phyloP scores from a whole-genome alignment of 2,329 filamentous ascomycete genomes.

The Magnaporthiopsis rhizophila region DNA sequence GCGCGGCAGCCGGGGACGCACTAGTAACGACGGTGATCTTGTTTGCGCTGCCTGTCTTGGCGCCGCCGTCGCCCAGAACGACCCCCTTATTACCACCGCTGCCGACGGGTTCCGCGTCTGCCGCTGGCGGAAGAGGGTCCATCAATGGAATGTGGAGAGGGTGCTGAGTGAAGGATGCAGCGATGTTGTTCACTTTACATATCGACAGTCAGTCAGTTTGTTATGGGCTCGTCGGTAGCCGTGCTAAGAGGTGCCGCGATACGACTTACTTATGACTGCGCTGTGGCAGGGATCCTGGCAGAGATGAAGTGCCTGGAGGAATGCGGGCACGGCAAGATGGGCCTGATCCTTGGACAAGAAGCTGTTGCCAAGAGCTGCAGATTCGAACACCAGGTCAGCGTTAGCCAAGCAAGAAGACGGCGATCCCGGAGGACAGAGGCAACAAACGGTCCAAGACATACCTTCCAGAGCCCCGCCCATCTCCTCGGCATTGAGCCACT shows the following conservation, averaged over 20 bases:
- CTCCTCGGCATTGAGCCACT: constrained; percentile 63
- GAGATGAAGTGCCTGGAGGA: constrained; percentile 72
- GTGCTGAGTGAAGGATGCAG: constrained; percentile 65
- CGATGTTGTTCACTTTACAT: constrained; percentile 66
- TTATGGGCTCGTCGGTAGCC: neutral
- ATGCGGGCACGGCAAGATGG: constrained; percentile 77
- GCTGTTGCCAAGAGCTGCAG: constrained; percentile 61
- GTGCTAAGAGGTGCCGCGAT: no score
- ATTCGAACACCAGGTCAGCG: no score
- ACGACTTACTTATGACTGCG: constrained; percentile 61
- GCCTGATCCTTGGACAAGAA: constrained; percentile 69
- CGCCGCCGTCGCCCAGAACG: constrained; percentile 6
- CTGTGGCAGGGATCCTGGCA: constrained; percentile 64
- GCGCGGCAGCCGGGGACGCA: constrained; percentile 2
- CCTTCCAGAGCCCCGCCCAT: constrained; percentile 68
- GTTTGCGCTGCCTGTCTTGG: constrained; percentile 10
- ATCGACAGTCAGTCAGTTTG: constrained; percentile 8
- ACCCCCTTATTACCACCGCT: neutral
- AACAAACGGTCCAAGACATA: constrained; percentile 22
- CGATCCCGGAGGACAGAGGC: neutral
- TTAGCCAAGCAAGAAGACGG: constrained; percentile 10
- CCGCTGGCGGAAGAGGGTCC: constrained; percentile 8
- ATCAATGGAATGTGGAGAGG: constrained; percentile 29
- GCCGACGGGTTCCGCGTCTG: no score
- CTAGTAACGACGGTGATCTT: constrained; percentile 13